A percentile compares a stretch with the other conserved stretches of the same genome.
phyloP scores from a whole-genome alignment of 169 alveolate genomes.

The Cryptosporidium sp. region DNA sequence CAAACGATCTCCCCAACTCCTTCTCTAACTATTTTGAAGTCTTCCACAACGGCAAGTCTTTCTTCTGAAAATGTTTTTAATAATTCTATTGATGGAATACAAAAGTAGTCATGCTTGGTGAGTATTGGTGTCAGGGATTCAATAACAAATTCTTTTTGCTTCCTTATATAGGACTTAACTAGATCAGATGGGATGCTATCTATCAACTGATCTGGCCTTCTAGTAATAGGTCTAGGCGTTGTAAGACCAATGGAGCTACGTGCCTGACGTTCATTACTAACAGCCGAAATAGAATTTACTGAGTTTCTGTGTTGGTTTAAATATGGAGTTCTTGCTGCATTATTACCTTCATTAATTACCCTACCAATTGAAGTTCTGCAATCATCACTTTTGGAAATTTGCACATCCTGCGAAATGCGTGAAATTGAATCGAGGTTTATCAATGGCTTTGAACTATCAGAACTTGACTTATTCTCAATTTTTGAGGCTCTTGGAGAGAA shows the following conservation, averaged over 20 bases:
- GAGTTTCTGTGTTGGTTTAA: slow-evolving; percentile 45
- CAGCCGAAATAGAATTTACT: not conserved
- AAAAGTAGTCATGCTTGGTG: slow-evolving; percentile 80
- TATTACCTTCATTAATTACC: slow-evolving; percentile 29
- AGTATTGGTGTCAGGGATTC: slow-evolving; percentile 79
- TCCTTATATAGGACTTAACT: not conserved
- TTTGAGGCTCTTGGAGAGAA: slow-evolving; percentile 37
- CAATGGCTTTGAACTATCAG: slow-evolving; percentile 23
- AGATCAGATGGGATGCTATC: not conserved
- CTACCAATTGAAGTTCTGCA: slow-evolving; percentile 35
- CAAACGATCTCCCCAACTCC: slow-evolving; percentile 85
- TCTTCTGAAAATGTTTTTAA: slow-evolving; percentile 83
- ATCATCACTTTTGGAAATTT: slow-evolving; percentile 40
- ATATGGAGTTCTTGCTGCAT: slow-evolving; percentile 45
- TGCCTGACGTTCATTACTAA: slow-evolving; percentile 34
- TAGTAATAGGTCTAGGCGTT: slow-evolving; percentile 70
- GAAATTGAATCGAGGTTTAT: slow-evolving; percentile 63
- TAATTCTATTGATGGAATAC: slow-evolving; percentile 82
- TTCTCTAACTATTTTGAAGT: slow-evolving; percentile 80
- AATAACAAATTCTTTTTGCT: slow-evolving; percentile 37
- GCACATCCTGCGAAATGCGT: slow-evolving; percentile 47
- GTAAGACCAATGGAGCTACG: slow-evolving; percentile 65
- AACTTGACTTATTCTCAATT: not conserved
- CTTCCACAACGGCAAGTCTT: slow-evolving; percentile 82
- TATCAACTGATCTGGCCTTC: slow-evolving; percentile 13